Conservation (phyloP, 2,329 filamentous ascomycete species). For the Cladophialophora psammophila region DNA sequence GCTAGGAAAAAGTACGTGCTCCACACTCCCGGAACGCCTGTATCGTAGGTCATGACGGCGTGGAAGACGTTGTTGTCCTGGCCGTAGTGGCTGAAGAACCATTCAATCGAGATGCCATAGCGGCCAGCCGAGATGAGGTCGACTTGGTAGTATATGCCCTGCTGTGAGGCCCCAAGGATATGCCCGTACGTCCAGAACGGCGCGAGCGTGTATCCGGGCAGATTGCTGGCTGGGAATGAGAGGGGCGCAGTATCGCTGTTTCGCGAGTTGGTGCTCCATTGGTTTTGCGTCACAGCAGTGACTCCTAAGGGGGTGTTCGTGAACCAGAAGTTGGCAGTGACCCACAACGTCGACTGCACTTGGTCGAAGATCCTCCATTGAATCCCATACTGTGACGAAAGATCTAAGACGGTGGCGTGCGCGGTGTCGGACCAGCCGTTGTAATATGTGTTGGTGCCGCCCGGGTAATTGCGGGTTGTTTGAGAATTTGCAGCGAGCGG, state of each 20-base stretch:
- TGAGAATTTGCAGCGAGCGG: constrained; percentile 10
- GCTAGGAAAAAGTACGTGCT: constrained; percentile 24
- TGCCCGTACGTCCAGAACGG: constrained; percentile 28
- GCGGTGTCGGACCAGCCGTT: constrained; percentile 15
- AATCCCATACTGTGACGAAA: constrained; percentile 11
- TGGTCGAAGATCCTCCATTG: constrained; percentile 45
- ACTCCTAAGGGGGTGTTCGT: constrained; percentile 38
- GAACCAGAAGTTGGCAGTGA: constrained; percentile 54
- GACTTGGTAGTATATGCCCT: constrained; percentile 34
- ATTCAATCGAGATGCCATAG: constrained; percentile 29
- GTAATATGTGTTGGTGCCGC: constrained; percentile 29
- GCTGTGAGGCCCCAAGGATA: constrained; percentile 20
- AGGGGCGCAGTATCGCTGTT: constrained; percentile 20
- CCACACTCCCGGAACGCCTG: constrained; percentile 22
- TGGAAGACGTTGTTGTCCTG: constrained; percentile 21
- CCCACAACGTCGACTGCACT: constrained; percentile 53
- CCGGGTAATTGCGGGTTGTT: constrained; percentile 16
- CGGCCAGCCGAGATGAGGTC: constrained; percentile 22
- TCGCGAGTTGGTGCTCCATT: constrained; percentile 4
- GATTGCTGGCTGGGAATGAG: constrained; percentile 12
- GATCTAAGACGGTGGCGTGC: constrained; percentile 23
- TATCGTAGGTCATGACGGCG: constrained; percentile 31
- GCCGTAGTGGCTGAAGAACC: constrained; percentile 24
- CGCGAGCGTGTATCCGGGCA: constrained; percentile 20
- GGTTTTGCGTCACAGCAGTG: constrained; percentile 19